These are phyloP conservation scores for Mucuna pruriens DNA, from an alignment of 306 rosid genomes.

Conservation along the genomic window DNA sequence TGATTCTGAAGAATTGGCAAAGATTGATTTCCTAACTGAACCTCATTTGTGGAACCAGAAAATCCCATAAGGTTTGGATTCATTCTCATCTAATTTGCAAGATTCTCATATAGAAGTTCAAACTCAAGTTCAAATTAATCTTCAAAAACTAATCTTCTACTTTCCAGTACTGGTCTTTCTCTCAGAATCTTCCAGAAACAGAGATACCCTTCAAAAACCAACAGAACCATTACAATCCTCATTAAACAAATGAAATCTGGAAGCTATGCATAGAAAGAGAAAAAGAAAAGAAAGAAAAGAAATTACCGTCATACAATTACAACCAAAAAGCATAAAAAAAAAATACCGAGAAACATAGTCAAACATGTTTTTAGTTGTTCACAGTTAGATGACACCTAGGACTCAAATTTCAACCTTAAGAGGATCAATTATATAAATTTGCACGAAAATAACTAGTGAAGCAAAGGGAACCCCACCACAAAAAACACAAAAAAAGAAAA, in stretches of 20 bases:
- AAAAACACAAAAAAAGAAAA: not conserved
- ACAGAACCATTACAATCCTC: slow-evolving; percentile 7
- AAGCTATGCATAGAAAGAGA: not conserved
- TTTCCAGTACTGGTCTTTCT: not conserved
- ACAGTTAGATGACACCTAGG: not conserved
- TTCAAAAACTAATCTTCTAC: slow-evolving; percentile 14
- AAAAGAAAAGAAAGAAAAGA: not conserved
- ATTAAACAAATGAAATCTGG: not conserved
- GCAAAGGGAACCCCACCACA: not conserved
- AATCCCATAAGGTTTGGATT: slow-evolving; percentile 50
- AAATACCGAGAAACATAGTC: not conserved
- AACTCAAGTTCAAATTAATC: slow-evolving; percentile 11
- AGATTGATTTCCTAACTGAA: slow-evolving; percentile 46
- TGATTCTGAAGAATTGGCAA: slow-evolving; percentile 47
- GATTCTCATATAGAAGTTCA: not conserved
- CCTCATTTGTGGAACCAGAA: slow-evolving; percentile 45
- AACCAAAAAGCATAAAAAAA: not conserved
- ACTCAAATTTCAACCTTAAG: not conserved
- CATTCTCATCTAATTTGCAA: slow-evolving; percentile 46
- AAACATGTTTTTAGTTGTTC: not conserved
- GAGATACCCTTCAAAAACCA: slow-evolving; percentile 37
- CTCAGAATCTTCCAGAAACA: not conserved
- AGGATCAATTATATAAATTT: not conserved
- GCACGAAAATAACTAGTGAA: not conserved
- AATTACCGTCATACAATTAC: not conserved